Evolutionary conservation across 2,329 filamentous ascomycete species (phyloP).

Genomic region (Alternaria solani): DNA sequence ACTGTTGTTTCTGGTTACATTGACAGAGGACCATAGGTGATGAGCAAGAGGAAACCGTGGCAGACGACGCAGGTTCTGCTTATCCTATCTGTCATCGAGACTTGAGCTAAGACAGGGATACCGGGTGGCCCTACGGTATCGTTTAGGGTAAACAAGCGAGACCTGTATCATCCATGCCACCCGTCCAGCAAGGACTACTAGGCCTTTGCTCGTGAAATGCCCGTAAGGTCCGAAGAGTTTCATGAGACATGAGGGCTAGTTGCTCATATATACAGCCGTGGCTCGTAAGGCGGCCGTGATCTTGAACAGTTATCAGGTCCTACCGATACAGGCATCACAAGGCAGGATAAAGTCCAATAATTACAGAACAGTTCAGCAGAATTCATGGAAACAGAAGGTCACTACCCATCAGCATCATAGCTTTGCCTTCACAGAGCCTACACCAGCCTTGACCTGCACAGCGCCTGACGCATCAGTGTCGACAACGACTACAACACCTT

Average conservation of each 20-base stretch:
- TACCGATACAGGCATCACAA: not conserved
- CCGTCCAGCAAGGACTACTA: not conserved
- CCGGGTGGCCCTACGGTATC: conserved; percentile 1
- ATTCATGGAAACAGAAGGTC: not conserved
- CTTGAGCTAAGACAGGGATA: not conserved
- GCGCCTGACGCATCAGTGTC: conserved; percentile 44
- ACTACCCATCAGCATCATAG: conserved; percentile 18
- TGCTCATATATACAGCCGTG: not conserved
- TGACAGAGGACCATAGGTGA: not conserved
- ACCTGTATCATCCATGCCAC: not conserved
- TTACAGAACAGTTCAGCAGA: not conserved
- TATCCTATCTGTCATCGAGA: not conserved
- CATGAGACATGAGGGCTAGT: not conserved
- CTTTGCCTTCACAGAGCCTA: conserved; percentile 44
- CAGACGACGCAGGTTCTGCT: not conserved
- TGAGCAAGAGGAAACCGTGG: not conserved
- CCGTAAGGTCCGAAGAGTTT: not conserved
- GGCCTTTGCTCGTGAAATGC: not conserved
- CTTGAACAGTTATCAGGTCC: not conserved
- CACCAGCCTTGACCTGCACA: conserved; percentile 47
- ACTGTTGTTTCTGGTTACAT: not conserved
- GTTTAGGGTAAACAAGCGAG: conserved; percentile 7
- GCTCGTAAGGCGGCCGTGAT: not conserved
- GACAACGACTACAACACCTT: conserved; percentile 47
- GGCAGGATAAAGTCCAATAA: not conserved